Evolutionary conservation across 345 rosid genomes (phyloP), one percentile per base, ranked within the genome.

Genomic region (Gossypium raimondii): DNA sequence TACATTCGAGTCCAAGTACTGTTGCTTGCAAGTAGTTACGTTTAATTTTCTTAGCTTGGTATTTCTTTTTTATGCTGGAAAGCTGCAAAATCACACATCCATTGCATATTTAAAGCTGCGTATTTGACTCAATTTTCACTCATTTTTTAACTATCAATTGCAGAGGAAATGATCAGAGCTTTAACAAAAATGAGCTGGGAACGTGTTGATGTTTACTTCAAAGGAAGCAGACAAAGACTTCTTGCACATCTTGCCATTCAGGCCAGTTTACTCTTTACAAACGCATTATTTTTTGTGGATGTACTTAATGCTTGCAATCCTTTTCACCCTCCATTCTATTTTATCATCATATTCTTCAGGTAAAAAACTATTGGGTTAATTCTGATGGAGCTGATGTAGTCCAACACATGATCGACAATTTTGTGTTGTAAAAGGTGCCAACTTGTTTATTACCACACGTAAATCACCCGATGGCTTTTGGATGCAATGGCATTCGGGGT

Each of bases 361-460:
- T 90, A 70, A 89, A 86, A 77, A 77, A 66, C 63, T 71, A 77
- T 58, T 78, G 85, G 70, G 51, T 90, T 29, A 86, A 89, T 78
- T 88, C 94, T 12, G 91, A 87, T n/a, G 97, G 97, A 57, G 90
- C 86, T 17, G 97, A 89, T 73, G 97, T 94, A 74, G 63, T 94
- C 76, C 88, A 85, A 80, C 96, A 92, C 78, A 87, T 94, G 92
- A 78, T 90, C 29, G 97, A 94, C 86, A 85, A 82, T 76, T 89
- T 92, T 79, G 74, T 73, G 52, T 66, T 86, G 17, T 90, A 79
- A 79, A 56, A 11, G 71, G 11, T 11, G 57, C 41, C 66, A 11
- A 8, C n/a, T 44, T 14, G 7, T 29, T 27, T 17, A 47, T 51
- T 14, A n/a, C 29, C 17, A 57, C 11, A 20, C n/a, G 27, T 27